phyloP scores from a whole-genome alignment of 2,329 filamentous ascomycete genomes.

The Exophiala spinifera region DNA sequence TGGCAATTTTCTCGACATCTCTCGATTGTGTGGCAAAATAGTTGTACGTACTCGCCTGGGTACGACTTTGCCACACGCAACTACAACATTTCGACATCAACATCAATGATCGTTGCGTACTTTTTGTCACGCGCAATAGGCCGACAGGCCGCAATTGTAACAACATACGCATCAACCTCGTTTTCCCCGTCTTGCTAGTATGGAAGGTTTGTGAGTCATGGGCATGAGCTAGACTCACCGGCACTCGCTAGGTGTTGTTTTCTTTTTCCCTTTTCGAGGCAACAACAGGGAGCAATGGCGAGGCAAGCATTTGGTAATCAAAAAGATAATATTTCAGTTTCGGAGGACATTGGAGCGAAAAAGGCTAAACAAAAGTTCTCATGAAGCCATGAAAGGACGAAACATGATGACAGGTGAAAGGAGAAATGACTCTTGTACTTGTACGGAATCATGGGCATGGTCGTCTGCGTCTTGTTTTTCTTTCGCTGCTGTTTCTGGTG shows the following conservation, averaged over 20 bases:
- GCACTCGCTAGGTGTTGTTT: too few relatives aligned
- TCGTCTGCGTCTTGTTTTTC: slow-evolving; percentile 1
- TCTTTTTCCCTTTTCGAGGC: slow-evolving; percentile 2
- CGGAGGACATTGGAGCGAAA: slow-evolving; percentile 3
- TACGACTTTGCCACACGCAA: slow-evolving; percentile 13
- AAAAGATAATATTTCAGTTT: not conserved
- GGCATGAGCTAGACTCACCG: too few relatives aligned
- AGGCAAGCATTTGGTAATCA: too few relatives aligned
- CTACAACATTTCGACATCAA: not conserved
- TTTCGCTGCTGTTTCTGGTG: not conserved
- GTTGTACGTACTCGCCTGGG: too few relatives aligned
- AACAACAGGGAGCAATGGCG: too few relatives aligned
- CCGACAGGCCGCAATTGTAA: too few relatives aligned
- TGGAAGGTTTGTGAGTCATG: slow-evolving; percentile 17
- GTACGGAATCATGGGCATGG: slow-evolving; percentile 5
- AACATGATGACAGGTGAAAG: slow-evolving; percentile 11
- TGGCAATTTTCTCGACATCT: not conserved
- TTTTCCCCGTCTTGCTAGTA: not conserved
- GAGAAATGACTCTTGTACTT: slow-evolving; percentile 11
- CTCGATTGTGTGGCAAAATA: too few relatives aligned
- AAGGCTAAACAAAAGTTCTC: slow-evolving; percentile 8
- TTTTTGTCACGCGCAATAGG: too few relatives aligned
- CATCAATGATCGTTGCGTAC: not conserved
- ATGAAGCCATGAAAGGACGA: slow-evolving; percentile 8
- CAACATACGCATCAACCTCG: not conserved